These are phyloP conservation scores for Cinchona pubescens DNA, from an alignment of 257 asterid genomes.

Conservation along the genomic window DNA sequence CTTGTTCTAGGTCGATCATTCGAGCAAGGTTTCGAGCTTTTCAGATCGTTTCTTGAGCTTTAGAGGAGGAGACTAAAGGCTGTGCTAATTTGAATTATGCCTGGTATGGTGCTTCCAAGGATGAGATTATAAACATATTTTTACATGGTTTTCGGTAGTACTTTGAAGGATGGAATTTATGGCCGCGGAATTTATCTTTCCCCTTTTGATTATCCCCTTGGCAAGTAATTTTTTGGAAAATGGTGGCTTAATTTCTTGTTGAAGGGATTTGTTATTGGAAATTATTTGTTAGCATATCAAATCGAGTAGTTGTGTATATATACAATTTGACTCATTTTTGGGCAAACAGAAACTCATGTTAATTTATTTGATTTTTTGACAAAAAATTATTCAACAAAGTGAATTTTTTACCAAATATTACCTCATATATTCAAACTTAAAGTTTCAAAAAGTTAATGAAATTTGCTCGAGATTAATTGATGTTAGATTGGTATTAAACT, in stretches of 20 bases:
- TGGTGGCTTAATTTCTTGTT: background rate
- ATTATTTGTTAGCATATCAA: too few species aligned
- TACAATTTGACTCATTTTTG: too few species aligned
- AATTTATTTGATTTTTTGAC: too few species aligned
- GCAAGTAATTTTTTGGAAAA: conserved; percentile 5
- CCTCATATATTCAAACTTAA: too few species aligned
- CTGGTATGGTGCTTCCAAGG: conserved; percentile 34
- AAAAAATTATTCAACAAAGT: too few species aligned
- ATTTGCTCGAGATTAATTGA: background rate
- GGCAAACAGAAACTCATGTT: too few species aligned
- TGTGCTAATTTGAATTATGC: conserved; percentile 17
- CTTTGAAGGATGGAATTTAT: conserved; percentile 12
- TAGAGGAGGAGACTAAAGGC: conserved; percentile 14
- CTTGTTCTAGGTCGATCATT: background rate
- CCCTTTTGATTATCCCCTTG: conserved; percentile 11
- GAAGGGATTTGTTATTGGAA: background rate
- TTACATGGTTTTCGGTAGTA: conserved; percentile 24
- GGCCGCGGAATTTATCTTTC: conserved; percentile 28
- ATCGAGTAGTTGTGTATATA: too few species aligned
- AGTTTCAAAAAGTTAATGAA: too few species aligned
- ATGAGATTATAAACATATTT: conserved; percentile 20
- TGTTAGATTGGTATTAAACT: background rate
- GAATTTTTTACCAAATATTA: too few species aligned
- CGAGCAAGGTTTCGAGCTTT: conserved; percentile 21
- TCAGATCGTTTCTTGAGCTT: background rate